Evolutionary conservation across 768 basidiomycete genomes (phyloP), one percentile per base, ranked within the genome.

Genomic region (Podaxis rugospora): DNA sequence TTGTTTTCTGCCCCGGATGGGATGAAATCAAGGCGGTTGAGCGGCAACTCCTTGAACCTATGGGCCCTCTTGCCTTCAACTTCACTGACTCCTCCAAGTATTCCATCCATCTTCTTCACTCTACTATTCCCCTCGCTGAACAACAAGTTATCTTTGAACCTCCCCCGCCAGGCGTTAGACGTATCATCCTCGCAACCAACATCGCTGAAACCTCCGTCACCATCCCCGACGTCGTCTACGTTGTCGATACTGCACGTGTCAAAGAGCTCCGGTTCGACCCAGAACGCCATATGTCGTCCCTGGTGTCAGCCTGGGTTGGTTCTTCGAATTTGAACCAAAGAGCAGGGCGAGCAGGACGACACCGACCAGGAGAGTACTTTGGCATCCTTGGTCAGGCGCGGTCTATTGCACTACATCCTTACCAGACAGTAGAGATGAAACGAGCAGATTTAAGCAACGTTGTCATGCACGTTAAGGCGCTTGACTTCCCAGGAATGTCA

Each of bases 391-490:
- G 92, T 52, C 80, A 80, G 60, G 73, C 76, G 13, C 86, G 88
- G 55, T 83, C 87, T 2, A 75, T 76, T 14, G 73, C 76, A 10
- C 78, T 98, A 51, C 80, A 85, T 55, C 82, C 90, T 27, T 88
- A 96, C 69, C 93, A 95, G 71, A 87, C 87, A 1, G 95, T 97
- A 39, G 95, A 97, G 77, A 98, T 98, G 94, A 93, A 93, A 70
- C 83, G 94, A 36, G 85, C 89, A 11, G 93, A 95, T 72, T 71
- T 96, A 66, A 91, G 86, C 67, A 93, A 94, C 68, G 89, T 95
- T 51, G 93, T 96, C 14, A 98, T 98, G 95, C 95, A 95, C 70
- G 85, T 98, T 72, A 97, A 96, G 68, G 94, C 94, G 7, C 81
- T 97, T 37, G 87, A 93, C 70, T 89, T 97, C 70, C 91, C 92